A percentile compares a stretch with the other conserved stretches of the same genome.
These are phyloP conservation scores for Coniferiporia weirii DNA, from an alignment of 1,284 basidiomycete species.

Conservation along the genomic window DNA sequence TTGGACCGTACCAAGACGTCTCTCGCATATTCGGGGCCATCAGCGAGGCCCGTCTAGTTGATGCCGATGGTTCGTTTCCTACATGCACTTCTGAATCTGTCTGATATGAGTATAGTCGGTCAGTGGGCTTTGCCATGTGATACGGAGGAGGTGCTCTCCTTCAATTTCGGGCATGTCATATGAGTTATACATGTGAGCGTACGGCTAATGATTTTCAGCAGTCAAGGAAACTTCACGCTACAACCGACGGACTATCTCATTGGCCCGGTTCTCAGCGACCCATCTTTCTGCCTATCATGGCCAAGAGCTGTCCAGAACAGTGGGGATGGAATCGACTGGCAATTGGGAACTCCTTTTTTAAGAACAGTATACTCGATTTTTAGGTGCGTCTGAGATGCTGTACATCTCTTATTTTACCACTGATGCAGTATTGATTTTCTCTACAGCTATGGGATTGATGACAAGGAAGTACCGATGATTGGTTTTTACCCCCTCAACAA, in stretches of 20 bases:
- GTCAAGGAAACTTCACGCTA: conserved; percentile 55
- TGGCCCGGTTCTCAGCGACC: conserved; percentile 61
- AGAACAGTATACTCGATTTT: conserved; percentile 80
- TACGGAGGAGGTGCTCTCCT: conserved; percentile 58
- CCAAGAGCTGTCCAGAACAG: conserved; percentile 63
- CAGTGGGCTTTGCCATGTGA: conserved; percentile 83
- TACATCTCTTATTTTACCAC: background rate
- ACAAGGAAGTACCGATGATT: conserved; percentile 66
- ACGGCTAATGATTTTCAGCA: conserved; percentile 24
- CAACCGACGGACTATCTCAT: conserved; percentile 82
- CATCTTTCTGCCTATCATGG: conserved; percentile 77
- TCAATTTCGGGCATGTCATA: conserved; percentile 63
- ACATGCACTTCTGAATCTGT: background rate
- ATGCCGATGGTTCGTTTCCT: conserved; percentile 32
- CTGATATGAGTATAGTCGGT: conserved; percentile 40
- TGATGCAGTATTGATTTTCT: background rate
- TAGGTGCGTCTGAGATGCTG: conserved; percentile 42
- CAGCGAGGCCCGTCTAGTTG: conserved; percentile 65
- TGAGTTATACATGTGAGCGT: background rate
- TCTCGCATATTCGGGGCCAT: conserved; percentile 61
- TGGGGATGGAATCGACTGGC: conserved; percentile 83
- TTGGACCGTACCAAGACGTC: conserved; percentile 79
- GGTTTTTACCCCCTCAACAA: conserved; percentile 62
- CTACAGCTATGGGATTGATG: conserved; percentile 64
- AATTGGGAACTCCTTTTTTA: conserved; percentile 75